Evolutionary conservation across 2,329 filamentous ascomycete species (phyloP).

Genomic region (Trichoderma atroviride): DNA sequence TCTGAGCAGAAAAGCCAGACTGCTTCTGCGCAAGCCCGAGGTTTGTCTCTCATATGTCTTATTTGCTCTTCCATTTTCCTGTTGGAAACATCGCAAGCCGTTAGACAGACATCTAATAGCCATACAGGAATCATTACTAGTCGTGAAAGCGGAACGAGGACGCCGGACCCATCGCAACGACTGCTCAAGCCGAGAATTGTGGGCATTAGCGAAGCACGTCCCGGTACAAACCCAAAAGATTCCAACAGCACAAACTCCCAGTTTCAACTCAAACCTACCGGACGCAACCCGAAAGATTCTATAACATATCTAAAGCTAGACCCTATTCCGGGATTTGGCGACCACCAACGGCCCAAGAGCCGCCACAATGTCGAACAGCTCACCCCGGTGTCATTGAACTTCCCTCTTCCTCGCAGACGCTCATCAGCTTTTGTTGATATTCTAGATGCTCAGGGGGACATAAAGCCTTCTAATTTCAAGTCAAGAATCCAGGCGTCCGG

Average conservation of each 20-base stretch:
- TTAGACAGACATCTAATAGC: background rate
- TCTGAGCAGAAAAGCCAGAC: background rate
- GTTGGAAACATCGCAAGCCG: background rate
- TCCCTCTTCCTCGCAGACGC: constrained; percentile 1
- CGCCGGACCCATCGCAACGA: constrained; percentile 16
- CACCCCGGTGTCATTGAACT: constrained; percentile 1
- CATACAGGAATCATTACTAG: constrained; percentile 8
- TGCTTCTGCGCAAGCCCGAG: background rate
- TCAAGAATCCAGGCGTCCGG: constrained; percentile 54
- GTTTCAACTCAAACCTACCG: background rate
- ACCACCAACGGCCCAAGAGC: constrained; percentile 1
- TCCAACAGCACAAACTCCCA: background rate
- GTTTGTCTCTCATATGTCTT: constrained; percentile 6
- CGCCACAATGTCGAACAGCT: background rate
- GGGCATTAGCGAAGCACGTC: constrained; percentile 15
- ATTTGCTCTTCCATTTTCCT: background rate
- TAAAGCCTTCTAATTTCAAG: constrained; percentile 53
- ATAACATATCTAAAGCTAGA: constrained; percentile 1
- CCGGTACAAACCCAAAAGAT: constrained; percentile 2
- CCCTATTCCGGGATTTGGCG: background rate
- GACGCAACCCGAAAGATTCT: constrained; percentile 13
- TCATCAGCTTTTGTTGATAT: constrained; percentile 49
- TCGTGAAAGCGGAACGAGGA: constrained; percentile 12
- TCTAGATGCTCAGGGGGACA: constrained; percentile 59
- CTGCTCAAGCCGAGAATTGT: constrained; percentile 24